Conservation (phyloP, 208 protist genomes). For the Trypanosoma lewisi region DNA sequence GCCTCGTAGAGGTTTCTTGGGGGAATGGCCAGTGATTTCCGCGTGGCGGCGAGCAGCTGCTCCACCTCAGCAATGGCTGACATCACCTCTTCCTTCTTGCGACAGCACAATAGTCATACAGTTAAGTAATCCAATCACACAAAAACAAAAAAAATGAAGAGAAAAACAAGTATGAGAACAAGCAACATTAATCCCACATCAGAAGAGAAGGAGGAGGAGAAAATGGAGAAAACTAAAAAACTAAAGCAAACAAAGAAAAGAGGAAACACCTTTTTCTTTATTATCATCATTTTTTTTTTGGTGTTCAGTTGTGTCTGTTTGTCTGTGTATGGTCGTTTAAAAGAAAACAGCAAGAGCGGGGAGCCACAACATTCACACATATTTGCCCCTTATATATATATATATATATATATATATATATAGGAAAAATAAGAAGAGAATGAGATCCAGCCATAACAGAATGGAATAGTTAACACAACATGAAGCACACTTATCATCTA, state of each 20-base stretch:
- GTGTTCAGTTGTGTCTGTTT: no score
- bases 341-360: not conserved
- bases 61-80: conserved; percentile 38
- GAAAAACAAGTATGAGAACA: conserved; percentile 1
- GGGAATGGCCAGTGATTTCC: conserved; percentile 40
- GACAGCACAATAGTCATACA: not conserved
- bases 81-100: conserved; percentile 4
- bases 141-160: conserved; percentile 5
- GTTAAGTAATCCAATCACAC: not conserved
- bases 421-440: not conserved
- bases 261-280: not conserved
- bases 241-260: no score
- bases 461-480: conserved; percentile 5
- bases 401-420: conserved; percentile 15
- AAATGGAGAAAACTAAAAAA: not conserved
- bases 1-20: conserved; percentile 72
- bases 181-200: not conserved
- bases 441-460: not conserved
- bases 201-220: not conserved
- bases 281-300: not conserved
- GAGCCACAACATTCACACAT: no score
- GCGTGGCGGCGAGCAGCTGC: conserved; percentile 30
- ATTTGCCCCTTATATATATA: conserved; percentile 1
- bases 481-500: conserved; percentile 1
- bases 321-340: not conserved